A percentile compares a stretch with the other conserved stretches of the same genome.
These are phyloP conservation scores for Protomyces arabidopsidicola DNA, from an alignment of 1,139 yeast species.

Conservation along the genomic window DNA sequence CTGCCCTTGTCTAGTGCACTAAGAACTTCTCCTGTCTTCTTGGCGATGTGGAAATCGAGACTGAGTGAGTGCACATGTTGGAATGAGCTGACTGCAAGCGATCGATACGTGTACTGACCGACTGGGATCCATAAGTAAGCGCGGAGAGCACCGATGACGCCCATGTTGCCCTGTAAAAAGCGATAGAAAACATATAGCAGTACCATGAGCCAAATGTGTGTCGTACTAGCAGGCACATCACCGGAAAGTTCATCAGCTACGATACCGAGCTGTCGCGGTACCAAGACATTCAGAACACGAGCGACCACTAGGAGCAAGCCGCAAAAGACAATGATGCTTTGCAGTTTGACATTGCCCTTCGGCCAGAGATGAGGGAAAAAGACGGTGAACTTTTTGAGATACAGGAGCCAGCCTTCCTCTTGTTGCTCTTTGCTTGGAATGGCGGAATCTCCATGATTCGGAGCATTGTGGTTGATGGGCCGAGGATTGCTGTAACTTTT, in stretches of 20 bases:
- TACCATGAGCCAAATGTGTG: conserved; percentile 72
- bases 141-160: conserved; percentile 83
- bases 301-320: conserved; percentile 29
- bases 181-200: conserved; percentile 69
- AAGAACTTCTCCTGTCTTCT: conserved; percentile 93
- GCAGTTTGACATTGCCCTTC: conserved; percentile 69
- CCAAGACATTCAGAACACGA: conserved; percentile 31
- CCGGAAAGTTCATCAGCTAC: conserved; percentile 31
- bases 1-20: conserved; percentile 95
- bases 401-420: conserved; percentile 21
- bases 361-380: conserved; percentile 79
- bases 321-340: conserved; percentile 79
- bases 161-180: conserved; percentile 54
- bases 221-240: conserved; percentile 17
- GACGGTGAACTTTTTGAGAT: conserved; percentile 18
- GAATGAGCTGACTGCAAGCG: conserved; percentile 84
- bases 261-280: conserved; percentile 34
- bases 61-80: conserved; percentile 76
- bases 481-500: conserved; percentile 1
- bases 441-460: conserved; percentile 10
- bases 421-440: conserved; percentile 5
- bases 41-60: conserved; percentile 77
- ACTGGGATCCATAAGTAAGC: conserved; percentile 93
- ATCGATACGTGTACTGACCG: conserved; percentile 88
- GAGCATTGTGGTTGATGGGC: conserved; percentile 20